Base-by-base conservation (phyloP, 495 filamentous ascomycete species). In the Penicillium nucicola region DNA sequence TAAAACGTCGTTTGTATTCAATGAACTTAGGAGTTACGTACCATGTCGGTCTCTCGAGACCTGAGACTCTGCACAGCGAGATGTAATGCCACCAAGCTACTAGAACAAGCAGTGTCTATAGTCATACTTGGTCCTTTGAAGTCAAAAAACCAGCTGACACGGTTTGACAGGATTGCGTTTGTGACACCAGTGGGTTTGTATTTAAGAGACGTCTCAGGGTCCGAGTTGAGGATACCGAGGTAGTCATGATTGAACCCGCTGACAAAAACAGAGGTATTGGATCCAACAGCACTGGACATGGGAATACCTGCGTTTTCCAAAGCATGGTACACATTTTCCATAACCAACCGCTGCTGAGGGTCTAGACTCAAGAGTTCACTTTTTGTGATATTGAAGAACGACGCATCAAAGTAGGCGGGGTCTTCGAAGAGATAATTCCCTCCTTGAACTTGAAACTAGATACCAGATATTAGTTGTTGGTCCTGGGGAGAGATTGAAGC, bases 261-360 rank as follows among this genome's bases (percentile, higher is more conserved):
- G 14, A 62, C 60, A 48, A 58, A 68, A 13, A 70, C 69, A 1
- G 64, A 64, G 2, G 69, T 71, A 14, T 64, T 62, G 28, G 66
- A 68, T 25, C 68, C 66, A 39, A 42, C 36, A 8, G 54, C 51
- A 31, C 35, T 48, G 12, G 39, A 44, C 36, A 69, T 37, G 7
- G 67, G 53, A 4, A 67, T 52, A 0, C 62, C 62, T 32, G 60
- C 45, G 45, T 64, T 64, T 38, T 64, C 61, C 22, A 64, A 37
- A 1, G 75, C 76, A 52, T 85, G 80, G 36, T 82, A 85, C 9
- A 79, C 75, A 12, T 71, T 68, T 58, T 86, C 83, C 13, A 87
- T 64, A 12, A 82, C 66, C 31, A 84, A 53, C 12, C 72, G 66
- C 25, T 78, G 75, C 38, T 78, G 75, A 3, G 75, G 75, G 25